Base-by-base conservation (phyloP, 1,284 basidiomycete species). In the Inonotus hispidus region DNA sequence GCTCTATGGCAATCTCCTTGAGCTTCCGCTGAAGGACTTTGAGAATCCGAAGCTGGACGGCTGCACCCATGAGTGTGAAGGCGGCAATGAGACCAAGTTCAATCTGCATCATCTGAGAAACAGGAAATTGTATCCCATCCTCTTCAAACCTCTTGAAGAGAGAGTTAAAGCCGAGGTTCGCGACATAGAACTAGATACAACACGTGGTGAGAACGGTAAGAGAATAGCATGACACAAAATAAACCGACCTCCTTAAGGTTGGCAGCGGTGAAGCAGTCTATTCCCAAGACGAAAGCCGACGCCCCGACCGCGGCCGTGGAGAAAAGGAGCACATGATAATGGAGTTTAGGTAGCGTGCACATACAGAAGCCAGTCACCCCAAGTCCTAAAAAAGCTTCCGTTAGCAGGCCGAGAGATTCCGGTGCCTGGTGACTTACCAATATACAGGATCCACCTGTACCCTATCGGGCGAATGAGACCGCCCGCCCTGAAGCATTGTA, bases 241-340 rank as follows among this genome's bases (percentile, higher is more conserved):
- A 47, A 43, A 71, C 72, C 65, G 65, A 90, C 90, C 80, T 97
- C 95, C 77, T 98, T 98, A 61, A 97, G 81, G 25, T 90, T 91
- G 3, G 88, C 91, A 5, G 91, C 89, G 2, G 93, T 91, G 72
- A 87, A 98, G 74, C 95, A 98, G 73, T 98, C 95, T 56, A 97
- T 84, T 8, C 95, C 95, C 21, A 98, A 79, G 62, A 95, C 92
- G 70, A 96, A 87, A 0, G 93, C 88, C n/a, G 90, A 90, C n/a
- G 93, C 87, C 23, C 95, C 95, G 60, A 96, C 89, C 66, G 92
- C 80, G 27, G 92, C 90, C 27, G 94, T 96, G 53, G 91, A 87
- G 52, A 90, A 74, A 65, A 96, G 83, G 50, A 95, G 74, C 68
- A 92, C 78, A 70, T 90, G 85, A 73, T 90, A 90, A 72, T 94